Base-by-base conservation (phyloP, 108 stramenopile species). In the Cyclotella atomus region DNA sequence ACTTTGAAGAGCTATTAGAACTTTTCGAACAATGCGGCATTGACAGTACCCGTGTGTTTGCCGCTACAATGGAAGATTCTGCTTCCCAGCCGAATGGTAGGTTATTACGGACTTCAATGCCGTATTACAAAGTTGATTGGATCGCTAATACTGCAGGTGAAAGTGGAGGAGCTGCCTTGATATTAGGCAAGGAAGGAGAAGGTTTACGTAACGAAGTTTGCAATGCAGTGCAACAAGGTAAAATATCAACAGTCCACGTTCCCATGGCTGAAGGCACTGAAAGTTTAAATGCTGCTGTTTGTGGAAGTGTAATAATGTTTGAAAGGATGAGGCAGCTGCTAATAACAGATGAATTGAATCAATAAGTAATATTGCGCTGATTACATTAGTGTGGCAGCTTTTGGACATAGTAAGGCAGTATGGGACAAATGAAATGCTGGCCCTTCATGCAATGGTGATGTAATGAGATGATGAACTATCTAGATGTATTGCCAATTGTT, bases 261-360 rank as follows among this genome's bases (percentile, higher is more conserved):
- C 92, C 92, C 1, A 93, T 96, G 92, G 76, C 85, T 52, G 59
- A 71, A n/a, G 90, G 87, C 3, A 89, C 88, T 32, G 95, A 96
- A 83, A 91, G 90, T 55, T 71, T 96, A 70, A 96, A 96, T 76
- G 95, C 91, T 9, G 92, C 91, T 16, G 76, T 93, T 24, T 90
- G 91, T 83, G 95, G 95, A 12, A 89, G 89, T 70, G 87, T 92
- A 4, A 84, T 96, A 0, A 72, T 96, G 85, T 93, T 93, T 79
- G 95, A 95, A 56, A 86, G 88, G 57, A 57, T 82, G 76, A 85
- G 90, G 41, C 88, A 87, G 60, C 7, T 57, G 30, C 38, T n/a
- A n/a, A n/a, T n/a, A n/a, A n/a, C n/a, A n/a, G n/a, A n/a, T n/a
- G n/a, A n/a, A n/a, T n/a, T n/a, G n/a, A n/a, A n/a, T n/a, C n/a